phyloP scores from a whole-genome alignment of 192 early-diverging fungal species.

The Mortierella antarctica region DNA sequence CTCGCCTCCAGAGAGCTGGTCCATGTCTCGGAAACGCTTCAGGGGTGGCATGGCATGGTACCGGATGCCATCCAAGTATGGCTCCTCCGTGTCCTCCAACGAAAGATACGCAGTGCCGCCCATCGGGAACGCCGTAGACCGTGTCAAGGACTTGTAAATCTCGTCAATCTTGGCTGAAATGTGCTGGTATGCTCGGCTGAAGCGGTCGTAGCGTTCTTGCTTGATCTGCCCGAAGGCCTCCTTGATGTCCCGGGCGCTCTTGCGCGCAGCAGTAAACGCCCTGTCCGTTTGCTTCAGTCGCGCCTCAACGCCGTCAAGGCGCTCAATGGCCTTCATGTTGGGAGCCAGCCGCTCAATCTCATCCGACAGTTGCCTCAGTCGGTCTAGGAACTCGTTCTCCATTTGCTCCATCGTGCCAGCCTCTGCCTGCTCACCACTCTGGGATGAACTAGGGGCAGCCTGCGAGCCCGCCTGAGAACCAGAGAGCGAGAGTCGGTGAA shows the following conservation, averaged over 20 bases:
- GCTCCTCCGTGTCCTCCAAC: conserved; percentile 94
- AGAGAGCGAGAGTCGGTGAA: conserved; percentile 33
- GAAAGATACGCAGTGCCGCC: conserved; percentile 96
- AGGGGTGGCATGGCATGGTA: conserved; percentile 99
- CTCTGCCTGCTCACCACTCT: conserved; percentile 26
- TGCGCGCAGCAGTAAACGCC: conserved; percentile 86
- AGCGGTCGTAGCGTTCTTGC: conserved; percentile 79
- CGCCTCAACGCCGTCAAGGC: conserved; percentile 83
- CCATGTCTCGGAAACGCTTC: conserved; percentile 99
- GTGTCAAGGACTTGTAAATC: conserved; percentile 97
- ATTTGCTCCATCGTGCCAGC: conserved; percentile 58
- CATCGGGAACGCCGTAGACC: conserved; percentile 83
- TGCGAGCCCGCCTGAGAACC: conserved; percentile 12
- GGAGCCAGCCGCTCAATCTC: conserved; percentile 92
- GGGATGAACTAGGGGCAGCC: conserved; percentile 6
- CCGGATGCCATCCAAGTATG: conserved; percentile 92
- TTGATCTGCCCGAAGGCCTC: conserved; percentile 85
- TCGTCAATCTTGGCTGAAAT: conserved; percentile 92
- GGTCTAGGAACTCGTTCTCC: conserved; percentile 75
- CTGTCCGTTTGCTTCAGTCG: conserved; percentile 82
- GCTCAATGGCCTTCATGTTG: conserved; percentile 90
- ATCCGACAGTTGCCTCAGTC: conserved; percentile 62
- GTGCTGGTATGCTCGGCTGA: conserved; percentile 88
- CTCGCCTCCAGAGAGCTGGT: conserved; percentile 97
- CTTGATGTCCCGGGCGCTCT: conserved; percentile 84